Base-by-base conservation (phyloP, 2,329 filamentous ascomycete genomes). In the Fulvia fulva region DNA sequence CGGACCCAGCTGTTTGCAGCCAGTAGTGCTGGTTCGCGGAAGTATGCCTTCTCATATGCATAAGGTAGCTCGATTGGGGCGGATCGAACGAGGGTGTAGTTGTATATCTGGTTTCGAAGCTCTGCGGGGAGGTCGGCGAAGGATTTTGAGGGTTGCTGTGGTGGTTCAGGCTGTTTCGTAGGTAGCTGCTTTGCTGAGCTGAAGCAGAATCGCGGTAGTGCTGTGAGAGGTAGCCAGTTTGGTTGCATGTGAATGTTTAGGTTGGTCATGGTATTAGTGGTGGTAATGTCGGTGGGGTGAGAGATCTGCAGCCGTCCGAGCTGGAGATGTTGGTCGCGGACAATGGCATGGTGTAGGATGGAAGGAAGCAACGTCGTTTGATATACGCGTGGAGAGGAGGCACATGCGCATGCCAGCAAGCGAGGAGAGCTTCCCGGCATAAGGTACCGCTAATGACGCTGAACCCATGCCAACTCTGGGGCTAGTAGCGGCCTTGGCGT, bases 11-110 rank as follows among this genome's bases (percentile, higher is more conserved):
- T 54, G 16, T 34, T 59, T 1, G 57, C 51, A 2, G 45, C 32
- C 8, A 65, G 63, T 14, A 65, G 46, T 5, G 63, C 51, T 1
- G 63, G 63, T 46, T 63, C 61, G 19, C 32, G 28, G 51, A 55
- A 58, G 26, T 37, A 26, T 23, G 6, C n/a, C 16, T 54, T 55
- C 32, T 64, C 57, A 45, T 64, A 64, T n/a, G 62, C 62, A 55
- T 64, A 64, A 1, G 62, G 62, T 2, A 64, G 57, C 14, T 47
- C 51, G 55, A 64, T 60, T 11, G 62, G 62, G 14, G 11, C 34
- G 22, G n/a, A 11, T 23, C 21, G 11, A 8, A 54, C 32, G n/a
- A 56, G 34, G 6, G 32, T 32, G 34, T 56, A 44, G 45, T 21
- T 47, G 46, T 56, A 56, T 9, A 56, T 51, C 9, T 51, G 11